Evolutionary conservation across 2,329 filamentous ascomycete species (phyloP).

Genomic region (Cladophialophora bantiana): DNA sequence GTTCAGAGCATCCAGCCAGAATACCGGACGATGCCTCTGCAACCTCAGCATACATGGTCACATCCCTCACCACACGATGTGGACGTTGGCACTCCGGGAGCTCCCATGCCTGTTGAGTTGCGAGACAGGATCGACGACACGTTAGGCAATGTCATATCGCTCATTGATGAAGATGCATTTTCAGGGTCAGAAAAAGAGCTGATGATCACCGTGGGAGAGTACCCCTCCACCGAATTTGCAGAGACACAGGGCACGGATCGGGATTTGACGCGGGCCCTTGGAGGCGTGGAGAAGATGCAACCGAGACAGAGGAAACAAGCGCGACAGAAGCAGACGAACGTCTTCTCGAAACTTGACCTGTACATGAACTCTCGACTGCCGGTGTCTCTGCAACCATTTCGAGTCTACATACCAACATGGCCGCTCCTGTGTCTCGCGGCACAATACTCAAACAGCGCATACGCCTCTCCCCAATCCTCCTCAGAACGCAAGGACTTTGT

Average conservation of each 20-base stretch:
- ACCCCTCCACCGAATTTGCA: conserved; percentile 12
- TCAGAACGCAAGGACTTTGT: conserved; percentile 73
- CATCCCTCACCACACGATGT: conserved; percentile 3
- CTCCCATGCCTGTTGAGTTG: conserved; percentile 14
- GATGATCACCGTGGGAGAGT: conserved; percentile 18
- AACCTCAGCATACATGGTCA: conserved; percentile 28
- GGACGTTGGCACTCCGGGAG: background rate
- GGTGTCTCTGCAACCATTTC: conserved; percentile 69
- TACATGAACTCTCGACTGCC: conserved; percentile 81
- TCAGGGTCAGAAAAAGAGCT: conserved; percentile 52
- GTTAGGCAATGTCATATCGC: conserved; percentile 72
- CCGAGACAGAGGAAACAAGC: conserved; percentile 40
- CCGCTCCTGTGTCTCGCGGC: conserved; percentile 80
- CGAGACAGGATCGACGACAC: conserved; percentile 66
- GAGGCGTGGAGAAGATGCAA: conserved; percentile 8
- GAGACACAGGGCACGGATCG: conserved; percentile 10
- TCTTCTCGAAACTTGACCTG: conserved; percentile 77
- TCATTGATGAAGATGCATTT: conserved; percentile 71
- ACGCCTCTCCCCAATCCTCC: conserved; percentile 65
- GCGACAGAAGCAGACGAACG: conserved; percentile 57
- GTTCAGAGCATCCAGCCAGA: conserved; percentile 7
- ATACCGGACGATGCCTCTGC: conserved; percentile 5
- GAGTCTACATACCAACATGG: conserved; percentile 76
- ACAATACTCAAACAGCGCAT: conserved; percentile 77
- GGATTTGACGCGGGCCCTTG: conserved; percentile 13